These are phyloP conservation scores for Calycina marina DNA, from an alignment of 2,329 filamentous ascomycete genomes.

Conservation along the genomic window DNA sequence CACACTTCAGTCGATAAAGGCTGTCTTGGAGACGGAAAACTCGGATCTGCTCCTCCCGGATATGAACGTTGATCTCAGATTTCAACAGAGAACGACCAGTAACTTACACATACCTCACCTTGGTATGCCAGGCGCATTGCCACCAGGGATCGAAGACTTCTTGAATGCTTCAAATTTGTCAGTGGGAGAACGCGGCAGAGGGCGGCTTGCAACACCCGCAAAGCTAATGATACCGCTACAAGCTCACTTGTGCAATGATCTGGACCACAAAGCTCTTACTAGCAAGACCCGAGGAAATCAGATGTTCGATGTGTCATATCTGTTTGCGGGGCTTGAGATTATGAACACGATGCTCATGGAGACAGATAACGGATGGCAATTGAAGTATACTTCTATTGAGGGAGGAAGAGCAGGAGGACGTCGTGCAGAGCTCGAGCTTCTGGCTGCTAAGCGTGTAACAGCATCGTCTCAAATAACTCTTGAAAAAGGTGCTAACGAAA, in stretches of 20 bases:
- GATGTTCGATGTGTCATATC: slow-evolving; percentile 17
- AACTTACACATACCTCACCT: not conserved
- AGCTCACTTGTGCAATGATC: slow-evolving; percentile 10
- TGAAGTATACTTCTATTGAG: slow-evolving; percentile 18
- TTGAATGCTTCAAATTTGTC: slow-evolving; percentile 11
- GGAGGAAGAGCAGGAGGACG: slow-evolving; percentile 20
- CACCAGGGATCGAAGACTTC: slow-evolving; percentile 10
- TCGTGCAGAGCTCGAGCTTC: slow-evolving; percentile 15
- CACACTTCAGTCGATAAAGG: slow-evolving; percentile 10
- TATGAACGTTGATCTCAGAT: slow-evolving; percentile 18
- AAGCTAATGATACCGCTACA: slow-evolving; percentile 17
- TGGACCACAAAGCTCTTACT: slow-evolving; percentile 6
- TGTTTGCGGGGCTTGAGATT: slow-evolving; percentile 20
- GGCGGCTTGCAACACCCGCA: slow-evolving; percentile 14
- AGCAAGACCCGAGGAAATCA: slow-evolving; percentile 1
- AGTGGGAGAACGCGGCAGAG: slow-evolving; percentile 2
- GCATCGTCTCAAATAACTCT: not conserved
- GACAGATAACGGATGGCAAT: slow-evolving; percentile 12
- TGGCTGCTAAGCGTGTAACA: slow-evolving; percentile 5
- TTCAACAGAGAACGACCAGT: slow-evolving; percentile 15
- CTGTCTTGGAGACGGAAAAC: slow-evolving; percentile 11
- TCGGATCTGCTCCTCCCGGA: slow-evolving; percentile 22
- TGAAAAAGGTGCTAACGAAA: too few species aligned
- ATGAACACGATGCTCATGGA: slow-evolving; percentile 10
- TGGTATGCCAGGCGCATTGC: slow-evolving; percentile 1